These are phyloP conservation scores for Aspergillus terreus DNA, from an alignment of 2,329 filamentous ascomycete genomes.

Conservation along the genomic window DNA sequence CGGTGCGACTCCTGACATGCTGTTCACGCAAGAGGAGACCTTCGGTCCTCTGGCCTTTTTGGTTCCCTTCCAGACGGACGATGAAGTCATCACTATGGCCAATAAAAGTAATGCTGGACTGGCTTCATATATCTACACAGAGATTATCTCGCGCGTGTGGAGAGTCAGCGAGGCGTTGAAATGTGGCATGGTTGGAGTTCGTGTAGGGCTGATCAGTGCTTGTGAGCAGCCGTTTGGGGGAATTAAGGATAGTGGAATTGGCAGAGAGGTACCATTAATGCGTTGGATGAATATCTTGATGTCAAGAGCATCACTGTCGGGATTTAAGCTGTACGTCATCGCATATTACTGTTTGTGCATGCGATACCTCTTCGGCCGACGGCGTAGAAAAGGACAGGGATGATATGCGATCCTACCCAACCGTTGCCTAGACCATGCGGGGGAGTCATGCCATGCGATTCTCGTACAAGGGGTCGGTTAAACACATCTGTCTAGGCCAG, in stretches of 20 bases:
- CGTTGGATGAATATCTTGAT: slow-evolving; percentile 34
- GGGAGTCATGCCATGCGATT: too few species aligned
- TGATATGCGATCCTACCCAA: too few species aligned
- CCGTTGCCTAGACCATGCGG: too few species aligned
- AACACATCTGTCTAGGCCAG: too few species aligned
- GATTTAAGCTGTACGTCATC: neutral
- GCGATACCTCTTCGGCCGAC: neutral
- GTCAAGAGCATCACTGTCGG: slow-evolving; percentile 6
- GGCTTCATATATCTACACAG: neutral
- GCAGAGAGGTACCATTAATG: slow-evolving; percentile 48
- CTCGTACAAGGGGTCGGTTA: too few species aligned
- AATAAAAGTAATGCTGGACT: slow-evolving; percentile 23
- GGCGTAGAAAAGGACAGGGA: neutral
- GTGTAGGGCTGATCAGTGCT: slow-evolving; percentile 21
- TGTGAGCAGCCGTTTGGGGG: slow-evolving; percentile 21
- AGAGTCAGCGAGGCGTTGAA: neutral
- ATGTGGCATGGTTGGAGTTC: slow-evolving; percentile 20
- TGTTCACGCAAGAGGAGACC: slow-evolving; percentile 56
- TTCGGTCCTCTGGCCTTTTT: slow-evolving; percentile 63
- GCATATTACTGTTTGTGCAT: neutral
- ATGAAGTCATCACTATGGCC: slow-evolving; percentile 43
- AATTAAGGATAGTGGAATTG: slow-evolving; percentile 40
- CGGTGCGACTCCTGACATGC: slow-evolving; percentile 56
- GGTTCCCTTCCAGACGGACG: slow-evolving; percentile 63
- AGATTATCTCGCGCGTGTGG: neutral